Conservation (phyloP, 768 basidiomycete species). For the Candolleomyces efflorescens region DNA sequence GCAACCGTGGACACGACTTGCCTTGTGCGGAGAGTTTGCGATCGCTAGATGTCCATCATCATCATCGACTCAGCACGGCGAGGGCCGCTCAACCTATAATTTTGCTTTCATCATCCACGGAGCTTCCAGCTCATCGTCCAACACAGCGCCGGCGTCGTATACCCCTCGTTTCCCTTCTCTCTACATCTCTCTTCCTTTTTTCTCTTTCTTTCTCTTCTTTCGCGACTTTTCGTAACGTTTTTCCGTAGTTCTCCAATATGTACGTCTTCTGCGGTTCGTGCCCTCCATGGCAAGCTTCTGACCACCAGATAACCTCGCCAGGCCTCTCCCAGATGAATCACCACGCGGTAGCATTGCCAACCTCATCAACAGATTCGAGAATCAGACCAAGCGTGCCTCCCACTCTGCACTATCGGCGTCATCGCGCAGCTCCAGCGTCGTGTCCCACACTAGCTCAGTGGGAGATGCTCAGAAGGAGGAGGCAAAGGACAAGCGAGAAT, state of each 20-base stretch:
- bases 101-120: neutral
- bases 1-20: slow-evolving; percentile 6
- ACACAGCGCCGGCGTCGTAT: slow-evolving; percentile 6
- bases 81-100: neutral
- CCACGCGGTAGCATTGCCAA: slow-evolving; percentile 86
- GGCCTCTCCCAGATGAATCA: slow-evolving; percentile 86
- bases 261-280: neutral
- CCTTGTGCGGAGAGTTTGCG: neutral
- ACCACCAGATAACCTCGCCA: slow-evolving; percentile 20
- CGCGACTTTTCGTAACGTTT: neutral
- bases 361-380: slow-evolving; percentile 87
- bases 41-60: neutral
- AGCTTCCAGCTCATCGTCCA: slow-evolving; percentile 3
- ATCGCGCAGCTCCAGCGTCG: slow-evolving; percentile 63
- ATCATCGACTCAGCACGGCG: neutral
- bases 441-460: slow-evolving; percentile 47
- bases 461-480: slow-evolving; percentile 67
- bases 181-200: neutral
- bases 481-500: slow-evolving; percentile 68
- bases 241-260: neutral
- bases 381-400: slow-evolving; percentile 68
- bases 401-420: slow-evolving; percentile 31
- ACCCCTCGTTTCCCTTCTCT: neutral
- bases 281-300: neutral
- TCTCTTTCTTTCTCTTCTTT: neutral